Percentiles rank a stretch among this genome's conserved stretches.
phyloP scores from a whole-genome alignment of 1,284 basidiomycete species.

The Microbotryum scabiosae region DNA sequence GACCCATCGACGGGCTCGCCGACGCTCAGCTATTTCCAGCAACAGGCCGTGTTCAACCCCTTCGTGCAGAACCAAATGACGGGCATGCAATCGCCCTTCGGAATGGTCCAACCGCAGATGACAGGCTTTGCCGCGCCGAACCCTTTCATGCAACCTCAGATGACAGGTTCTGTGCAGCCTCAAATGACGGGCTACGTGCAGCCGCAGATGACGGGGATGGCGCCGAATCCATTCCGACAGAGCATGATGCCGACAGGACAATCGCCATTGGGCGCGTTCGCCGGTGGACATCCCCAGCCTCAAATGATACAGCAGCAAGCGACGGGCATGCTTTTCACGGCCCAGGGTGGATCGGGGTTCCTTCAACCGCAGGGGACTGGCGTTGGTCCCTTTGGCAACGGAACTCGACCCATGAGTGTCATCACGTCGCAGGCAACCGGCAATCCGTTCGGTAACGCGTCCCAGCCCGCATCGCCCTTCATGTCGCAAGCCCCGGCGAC shows the following conservation, averaged over 20 bases:
- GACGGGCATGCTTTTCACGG: not conserved
- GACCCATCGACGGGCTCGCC: slow-evolving; percentile 45
- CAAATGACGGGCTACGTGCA: slow-evolving; percentile 45
- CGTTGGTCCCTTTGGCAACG: too few relatives aligned
- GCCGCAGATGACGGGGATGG: slow-evolving; percentile 61
- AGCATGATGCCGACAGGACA: slow-evolving; percentile 11
- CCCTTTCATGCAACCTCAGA: slow-evolving; percentile 32
- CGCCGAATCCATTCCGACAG: slow-evolving; percentile 16
- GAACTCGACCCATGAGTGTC: slow-evolving; percentile 1
- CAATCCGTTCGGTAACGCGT: slow-evolving; percentile 40
- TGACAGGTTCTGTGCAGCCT: slow-evolving; percentile 32
- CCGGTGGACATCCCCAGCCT: not conserved
- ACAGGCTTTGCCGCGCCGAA: slow-evolving; percentile 22
- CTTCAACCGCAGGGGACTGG: slow-evolving; percentile 11
- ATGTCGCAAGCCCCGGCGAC: too few relatives aligned
- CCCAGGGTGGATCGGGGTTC: not conserved
- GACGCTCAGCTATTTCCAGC: slow-evolving; percentile 52
- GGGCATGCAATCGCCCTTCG: slow-evolving; percentile 27
- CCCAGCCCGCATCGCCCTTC: too few relatives aligned
- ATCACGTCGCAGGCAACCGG: slow-evolving; percentile 41
- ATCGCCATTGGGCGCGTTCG: not conserved
- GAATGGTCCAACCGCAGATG: slow-evolving; percentile 17
- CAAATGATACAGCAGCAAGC: slow-evolving; percentile 4
- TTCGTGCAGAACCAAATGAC: slow-evolving; percentile 53
- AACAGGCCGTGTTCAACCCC: slow-evolving; percentile 63